A percentile compares a stretch with the other conserved stretches of the same genome.
Conservation (phyloP, 2,329 filamentous ascomycete genomes). For the Penicillium sp. region DNA sequence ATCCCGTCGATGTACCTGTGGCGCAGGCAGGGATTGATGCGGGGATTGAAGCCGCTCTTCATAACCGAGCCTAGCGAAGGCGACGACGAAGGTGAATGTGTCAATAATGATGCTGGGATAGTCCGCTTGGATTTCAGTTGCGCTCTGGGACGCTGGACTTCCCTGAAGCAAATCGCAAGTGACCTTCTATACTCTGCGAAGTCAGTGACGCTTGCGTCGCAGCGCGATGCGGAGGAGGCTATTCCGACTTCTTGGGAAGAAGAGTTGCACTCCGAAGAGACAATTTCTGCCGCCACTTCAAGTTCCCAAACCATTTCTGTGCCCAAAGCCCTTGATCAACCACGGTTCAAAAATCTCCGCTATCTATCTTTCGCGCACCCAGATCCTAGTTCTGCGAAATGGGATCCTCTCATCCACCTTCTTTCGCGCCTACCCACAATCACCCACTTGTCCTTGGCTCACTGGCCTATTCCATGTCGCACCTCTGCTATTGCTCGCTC, state of each 20-base stretch:
- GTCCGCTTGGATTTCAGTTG: constrained; percentile 54
- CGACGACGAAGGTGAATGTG: constrained; percentile 1
- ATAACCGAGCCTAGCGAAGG: constrained; percentile 19
- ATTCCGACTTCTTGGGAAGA: constrained; percentile 46
- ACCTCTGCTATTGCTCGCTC: constrained; percentile 54
- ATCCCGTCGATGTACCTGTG: constrained; percentile 35
- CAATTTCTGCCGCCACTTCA: background rate
- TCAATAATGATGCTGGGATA: constrained; percentile 42
- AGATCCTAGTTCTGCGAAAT: constrained; percentile 45
- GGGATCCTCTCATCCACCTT: constrained; percentile 55
- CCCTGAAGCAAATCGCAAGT: constrained; percentile 47
- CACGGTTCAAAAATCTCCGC: constrained; percentile 54
- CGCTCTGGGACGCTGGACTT: constrained; percentile 50
- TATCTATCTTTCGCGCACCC: constrained; percentile 59
- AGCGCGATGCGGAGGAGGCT: constrained; percentile 8
- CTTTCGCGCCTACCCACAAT: constrained; percentile 55
- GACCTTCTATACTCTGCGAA: constrained; percentile 40
- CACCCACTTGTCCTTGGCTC: constrained; percentile 61
- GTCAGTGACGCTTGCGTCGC: background rate
- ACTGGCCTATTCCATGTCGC: constrained; percentile 61
- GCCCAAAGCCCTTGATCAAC: constrained; percentile 24
- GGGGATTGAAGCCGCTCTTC: constrained; percentile 54
- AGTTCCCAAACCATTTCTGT: constrained; percentile 1
- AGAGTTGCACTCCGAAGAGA: constrained; percentile 18
- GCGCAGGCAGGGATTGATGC: constrained; percentile 24